Base-by-base conservation (phyloP, 139 green algal genomes). In the Auxenochlorella pyrenoidosa region DNA sequence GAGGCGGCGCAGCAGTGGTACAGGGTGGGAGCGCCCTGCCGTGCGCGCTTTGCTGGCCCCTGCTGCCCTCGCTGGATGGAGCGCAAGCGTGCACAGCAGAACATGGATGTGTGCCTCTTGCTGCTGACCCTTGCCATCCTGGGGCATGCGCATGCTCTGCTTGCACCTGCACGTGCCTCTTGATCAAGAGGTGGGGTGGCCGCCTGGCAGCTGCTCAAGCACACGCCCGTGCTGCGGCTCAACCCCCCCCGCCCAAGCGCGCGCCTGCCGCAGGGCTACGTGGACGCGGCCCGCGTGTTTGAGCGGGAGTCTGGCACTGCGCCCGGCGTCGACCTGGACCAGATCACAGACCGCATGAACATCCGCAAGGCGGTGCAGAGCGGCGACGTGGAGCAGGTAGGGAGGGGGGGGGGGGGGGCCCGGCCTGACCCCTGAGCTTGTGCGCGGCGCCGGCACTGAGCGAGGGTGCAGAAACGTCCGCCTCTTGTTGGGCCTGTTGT, bases 221-320 rank as follows among this genome's bases (percentile, higher is more conserved):
- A n/a, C n/a, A n/a, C n/a, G n/a, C n/a, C n/a, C n/a, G n/a, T n/a
- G n/a, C n/a, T n/a, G n/a, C n/a, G n/a, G n/a, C n/a, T n/a, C n/a
- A n/a, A n/a, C n/a, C n/a, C n/a, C n/a, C n/a, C n/a, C n/a, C n/a
- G n/a, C n/a, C n/a, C n/a, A n/a, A n/a, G n/a, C n/a, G n/a, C n/a
- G n/a, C n/a, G n/a, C n/a, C 36, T 54, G 36, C 38, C 71, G 30
- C 92, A 98, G 95, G 97, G 97, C 22, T 98, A 99, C 84, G 94
- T 98, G 12, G 96, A 99, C 18, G 97, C 97, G 28, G 97, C 97
- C 12, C 84, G 91, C 30, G 91, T 91, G 75, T 99, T 99, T 92
- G 90, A 96, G 76, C 77, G 90, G 30, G 97, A 99, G 83, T 95
- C 91, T 15, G 95, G 96, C 51, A 98, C 96, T 0, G 13, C 87